Evolutionary conservation across 2,329 filamentous ascomycete genomes (phyloP).

Genomic region (Cordyceps cicadae): DNA sequence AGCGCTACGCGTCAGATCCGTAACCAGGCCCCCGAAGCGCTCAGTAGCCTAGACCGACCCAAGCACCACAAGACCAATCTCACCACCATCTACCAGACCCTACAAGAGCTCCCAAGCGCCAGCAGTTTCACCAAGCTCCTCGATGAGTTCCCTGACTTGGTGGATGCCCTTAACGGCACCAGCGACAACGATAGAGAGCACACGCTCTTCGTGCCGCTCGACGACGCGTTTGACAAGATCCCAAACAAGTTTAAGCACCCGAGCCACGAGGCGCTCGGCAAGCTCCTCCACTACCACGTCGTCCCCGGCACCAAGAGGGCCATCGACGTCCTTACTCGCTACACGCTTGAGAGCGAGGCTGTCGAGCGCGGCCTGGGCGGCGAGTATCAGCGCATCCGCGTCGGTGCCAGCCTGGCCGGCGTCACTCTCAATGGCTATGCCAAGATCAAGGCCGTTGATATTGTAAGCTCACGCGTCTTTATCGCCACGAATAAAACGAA

Average conservation of each 20-base stretch:
- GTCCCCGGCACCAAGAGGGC: conserved; percentile 59
- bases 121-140: conserved; percentile 70
- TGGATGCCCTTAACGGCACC: conserved; percentile 66
- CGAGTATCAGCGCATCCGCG: conserved; percentile 63
- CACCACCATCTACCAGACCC: conserved; percentile 72
- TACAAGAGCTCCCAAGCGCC: conserved; percentile 67
- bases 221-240: conserved; percentile 63
- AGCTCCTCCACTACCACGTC: conserved; percentile 67
- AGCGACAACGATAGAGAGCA: conserved; percentile 58
- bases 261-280: conserved; percentile 61
- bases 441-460: conserved; percentile 60
- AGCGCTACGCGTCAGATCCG: conserved; percentile 7
- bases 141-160: conserved; percentile 61
- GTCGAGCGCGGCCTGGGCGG: conserved; percentile 51
- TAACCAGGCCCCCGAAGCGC: conserved; percentile 5
- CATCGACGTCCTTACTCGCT: conserved; percentile 54
- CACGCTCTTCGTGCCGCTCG: conserved; percentile 73
- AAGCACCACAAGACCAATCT: background rate
- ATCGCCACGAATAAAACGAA: too few species aligned
- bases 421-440: conserved; percentile 70
- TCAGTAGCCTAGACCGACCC: conserved; percentile 8
- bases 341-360: conserved; percentile 67
- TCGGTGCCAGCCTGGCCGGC: conserved; percentile 53
- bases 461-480: conserved; percentile 40
- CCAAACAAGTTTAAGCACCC: conserved; percentile 49